phyloP scores from a whole-genome alignment of 257 asterid genomes.

The Lantana camara region DNA sequence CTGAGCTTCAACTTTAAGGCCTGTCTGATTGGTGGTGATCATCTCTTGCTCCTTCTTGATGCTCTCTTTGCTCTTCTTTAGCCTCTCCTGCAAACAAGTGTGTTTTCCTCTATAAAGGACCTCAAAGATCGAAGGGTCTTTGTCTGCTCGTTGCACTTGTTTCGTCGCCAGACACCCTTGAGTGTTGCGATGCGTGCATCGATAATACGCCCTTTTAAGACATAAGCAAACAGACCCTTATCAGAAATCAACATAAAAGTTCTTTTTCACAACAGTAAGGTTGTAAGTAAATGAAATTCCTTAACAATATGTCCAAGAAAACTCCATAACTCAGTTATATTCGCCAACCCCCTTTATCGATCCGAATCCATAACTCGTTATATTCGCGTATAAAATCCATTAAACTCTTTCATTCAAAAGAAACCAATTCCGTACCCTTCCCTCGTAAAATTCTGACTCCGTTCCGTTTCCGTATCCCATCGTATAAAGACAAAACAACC shows the following conservation, averaged over 20 bases:
- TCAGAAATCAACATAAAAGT: constrained; percentile 9
- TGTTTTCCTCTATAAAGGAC: constrained; percentile 72
- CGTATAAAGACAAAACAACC: neutral
- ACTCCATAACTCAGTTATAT: no score
- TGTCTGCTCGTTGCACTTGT: constrained; percentile 69
- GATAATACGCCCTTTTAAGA: constrained; percentile 65
- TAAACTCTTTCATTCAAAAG: no score
- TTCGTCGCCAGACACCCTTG: constrained; percentile 86
- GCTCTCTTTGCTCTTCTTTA: constrained; percentile 30
- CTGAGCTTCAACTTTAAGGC: constrained; percentile 36
- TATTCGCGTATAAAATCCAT: no score
- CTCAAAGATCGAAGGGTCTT: constrained; percentile 54
- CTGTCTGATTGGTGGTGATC: constrained; percentile 14
- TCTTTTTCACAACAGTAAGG: no score
- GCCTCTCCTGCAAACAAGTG: constrained; percentile 46
- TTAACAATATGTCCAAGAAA: no score
- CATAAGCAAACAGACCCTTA: neutral
- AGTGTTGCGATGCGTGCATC: constrained; percentile 78
- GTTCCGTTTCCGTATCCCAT: no score
- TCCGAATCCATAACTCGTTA: no score
- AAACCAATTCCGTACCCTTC: neutral
- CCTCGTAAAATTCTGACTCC: no score
- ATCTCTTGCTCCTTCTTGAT: constrained; percentile 22
- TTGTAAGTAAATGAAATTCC: no score
- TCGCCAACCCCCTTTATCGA: neutral